A percentile compares a stretch with the other conserved stretches of the same genome.
These are phyloP conservation scores for Neoscytalidium dimidiatum DNA, from an alignment of 2,329 filamentous ascomycete species.

Conservation along the genomic window DNA sequence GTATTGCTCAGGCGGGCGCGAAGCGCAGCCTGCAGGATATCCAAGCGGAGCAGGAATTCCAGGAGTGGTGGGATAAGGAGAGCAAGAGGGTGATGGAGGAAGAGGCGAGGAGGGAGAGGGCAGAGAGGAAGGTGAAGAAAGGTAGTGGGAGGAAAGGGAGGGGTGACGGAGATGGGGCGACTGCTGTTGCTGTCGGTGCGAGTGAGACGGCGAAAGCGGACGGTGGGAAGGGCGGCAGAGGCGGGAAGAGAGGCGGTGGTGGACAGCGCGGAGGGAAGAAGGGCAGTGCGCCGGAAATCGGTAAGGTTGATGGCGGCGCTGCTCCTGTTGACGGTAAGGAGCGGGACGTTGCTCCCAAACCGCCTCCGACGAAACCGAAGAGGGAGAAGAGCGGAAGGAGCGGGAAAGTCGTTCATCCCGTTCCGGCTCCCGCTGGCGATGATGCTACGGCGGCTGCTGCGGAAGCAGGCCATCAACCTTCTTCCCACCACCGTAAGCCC, in stretches of 20 bases:
- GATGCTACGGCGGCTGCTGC: neutral
- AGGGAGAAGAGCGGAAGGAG: neutral
- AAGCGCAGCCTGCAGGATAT: constrained; percentile 93
- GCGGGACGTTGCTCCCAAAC: neutral
- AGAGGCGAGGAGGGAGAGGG: constrained; percentile 36
- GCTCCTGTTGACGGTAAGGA: neutral
- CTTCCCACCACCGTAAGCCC: neutral
- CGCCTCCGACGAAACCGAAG: neutral
- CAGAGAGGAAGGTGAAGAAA: constrained; percentile 27
- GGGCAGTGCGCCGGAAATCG: neutral
- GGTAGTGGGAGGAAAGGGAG: constrained; percentile 30
- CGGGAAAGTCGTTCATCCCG: no score
- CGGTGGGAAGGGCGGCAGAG: neutral
- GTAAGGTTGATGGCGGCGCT: neutral
- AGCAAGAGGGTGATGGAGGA: constrained; percentile 69
- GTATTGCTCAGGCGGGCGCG: constrained; percentile 78
- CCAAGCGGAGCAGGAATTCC: constrained; percentile 94
- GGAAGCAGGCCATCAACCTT: neutral
- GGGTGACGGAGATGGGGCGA: constrained; percentile 23
- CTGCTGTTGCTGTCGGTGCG: neutral
- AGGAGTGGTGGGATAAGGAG: constrained; percentile 94
- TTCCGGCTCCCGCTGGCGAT: neutral
- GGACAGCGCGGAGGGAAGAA: neutral
- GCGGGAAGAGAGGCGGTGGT: constrained; percentile 10
- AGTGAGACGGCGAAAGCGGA: neutral